phyloP scores from a whole-genome alignment of 129 eudicot species.

The Logfia minima region DNA sequence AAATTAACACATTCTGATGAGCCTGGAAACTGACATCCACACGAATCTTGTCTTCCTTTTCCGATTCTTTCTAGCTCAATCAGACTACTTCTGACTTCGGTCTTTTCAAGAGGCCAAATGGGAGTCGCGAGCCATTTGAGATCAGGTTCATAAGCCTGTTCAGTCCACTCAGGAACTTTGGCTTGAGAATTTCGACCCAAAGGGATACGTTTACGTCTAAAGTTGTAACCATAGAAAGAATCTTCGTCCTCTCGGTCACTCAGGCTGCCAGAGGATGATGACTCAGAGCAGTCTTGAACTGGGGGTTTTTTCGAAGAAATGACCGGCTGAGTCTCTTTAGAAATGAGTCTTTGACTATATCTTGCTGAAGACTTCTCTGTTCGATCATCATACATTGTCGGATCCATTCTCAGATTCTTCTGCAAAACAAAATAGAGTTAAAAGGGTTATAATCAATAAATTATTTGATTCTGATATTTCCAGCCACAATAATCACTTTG shows the following conservation, averaged over 20 bases:
- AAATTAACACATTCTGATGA: conserved; percentile 65
- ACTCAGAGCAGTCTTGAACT: conserved; percentile 29
- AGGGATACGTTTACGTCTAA: conserved; percentile 45
- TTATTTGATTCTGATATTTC: background rate
- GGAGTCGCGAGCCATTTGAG: conserved; percentile 62
- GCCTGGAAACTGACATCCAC: conserved; percentile 68
- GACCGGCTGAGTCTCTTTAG: conserved; percentile 39
- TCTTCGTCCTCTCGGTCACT: conserved; percentile 47
- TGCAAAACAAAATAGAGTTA: conserved; percentile 20
- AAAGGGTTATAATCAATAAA: background rate
- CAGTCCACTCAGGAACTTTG: conserved; percentile 57
- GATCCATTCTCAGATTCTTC: conserved; percentile 68
- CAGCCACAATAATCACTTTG: background rate
- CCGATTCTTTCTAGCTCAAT: conserved; percentile 76
- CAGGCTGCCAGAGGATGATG: conserved; percentile 46
- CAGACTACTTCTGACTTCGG: conserved; percentile 33
- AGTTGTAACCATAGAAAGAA: conserved; percentile 35
- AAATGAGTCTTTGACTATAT: conserved; percentile 59
- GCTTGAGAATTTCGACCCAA: conserved; percentile 61
- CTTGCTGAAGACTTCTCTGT: conserved; percentile 51
- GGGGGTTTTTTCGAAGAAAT: conserved; percentile 31
- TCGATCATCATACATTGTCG: conserved; percentile 64
- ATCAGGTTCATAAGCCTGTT: conserved; percentile 41
- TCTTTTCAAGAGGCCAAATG: conserved; percentile 68
- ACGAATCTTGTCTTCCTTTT: conserved; percentile 62